Conservation (phyloP, 495 filamentous ascomycete species). For the Baudoinia panamericana region DNA sequence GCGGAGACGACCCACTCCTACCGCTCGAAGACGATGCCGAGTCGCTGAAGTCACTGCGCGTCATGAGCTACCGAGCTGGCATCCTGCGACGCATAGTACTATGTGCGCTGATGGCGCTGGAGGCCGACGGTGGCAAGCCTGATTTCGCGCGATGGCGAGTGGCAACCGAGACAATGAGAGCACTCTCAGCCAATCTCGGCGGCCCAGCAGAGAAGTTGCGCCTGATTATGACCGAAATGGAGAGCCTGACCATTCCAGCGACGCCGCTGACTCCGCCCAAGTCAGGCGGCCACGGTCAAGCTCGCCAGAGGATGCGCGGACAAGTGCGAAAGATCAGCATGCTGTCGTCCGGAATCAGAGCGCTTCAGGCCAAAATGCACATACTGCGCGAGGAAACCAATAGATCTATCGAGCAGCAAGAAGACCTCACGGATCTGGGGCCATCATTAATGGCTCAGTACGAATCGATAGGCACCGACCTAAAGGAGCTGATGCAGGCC, state of each 20-base stretch:
- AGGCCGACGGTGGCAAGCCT: conserved; percentile 67
- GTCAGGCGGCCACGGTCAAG: conserved; percentile 35
- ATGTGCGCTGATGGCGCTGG: conserved; percentile 73
- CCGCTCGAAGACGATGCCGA: conserved; percentile 60
- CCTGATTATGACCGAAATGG: conserved; percentile 64
- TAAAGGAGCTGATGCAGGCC: conserved; percentile 69
- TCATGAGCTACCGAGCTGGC: conserved; percentile 64
- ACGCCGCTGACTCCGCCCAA: conserved; percentile 56
- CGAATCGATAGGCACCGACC: conserved; percentile 81
- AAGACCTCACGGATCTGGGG: conserved; percentile 60
- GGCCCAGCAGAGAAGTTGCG: conserved; percentile 45
- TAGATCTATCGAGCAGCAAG: conserved; percentile 55
- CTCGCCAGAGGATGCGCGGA: conserved; percentile 63
- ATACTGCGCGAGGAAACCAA: conserved; percentile 82
- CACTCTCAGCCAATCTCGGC: conserved; percentile 36
- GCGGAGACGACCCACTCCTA: conserved; percentile 30
- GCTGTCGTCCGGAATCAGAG: conserved; percentile 78
- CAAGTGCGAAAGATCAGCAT: conserved; percentile 77
- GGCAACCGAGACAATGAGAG: conserved; percentile 61
- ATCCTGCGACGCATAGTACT: conserved; percentile 69
- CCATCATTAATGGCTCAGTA: conserved; percentile 73
- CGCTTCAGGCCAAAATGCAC: conserved; percentile 89
- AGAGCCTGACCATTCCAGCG: conserved; percentile 48
- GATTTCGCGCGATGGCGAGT: conserved; percentile 72
- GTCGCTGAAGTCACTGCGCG: conserved; percentile 65